Conservation (phyloP, 805 yeast genomes). For the Kodamaea sagamina region DNA sequence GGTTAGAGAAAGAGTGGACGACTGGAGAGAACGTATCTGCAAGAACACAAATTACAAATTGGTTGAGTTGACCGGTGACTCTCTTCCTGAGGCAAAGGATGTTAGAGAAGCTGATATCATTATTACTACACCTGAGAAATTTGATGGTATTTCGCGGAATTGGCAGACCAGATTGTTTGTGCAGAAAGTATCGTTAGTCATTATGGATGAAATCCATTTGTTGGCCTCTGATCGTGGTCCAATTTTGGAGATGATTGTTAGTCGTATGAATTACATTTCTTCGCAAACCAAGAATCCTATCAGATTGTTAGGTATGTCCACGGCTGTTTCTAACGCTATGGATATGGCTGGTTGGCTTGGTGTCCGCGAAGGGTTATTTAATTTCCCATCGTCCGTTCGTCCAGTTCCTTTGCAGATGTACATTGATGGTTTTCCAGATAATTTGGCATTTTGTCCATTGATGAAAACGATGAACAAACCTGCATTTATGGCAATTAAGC, state of each 20-base stretch:
- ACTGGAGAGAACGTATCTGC: constrained; percentile 64
- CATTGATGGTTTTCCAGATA: constrained; percentile 83
- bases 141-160: constrained; percentile 83
- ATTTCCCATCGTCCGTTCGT: constrained; percentile 78
- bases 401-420: constrained; percentile 88
- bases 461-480: constrained; percentile 91
- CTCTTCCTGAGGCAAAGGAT: constrained; percentile 68
- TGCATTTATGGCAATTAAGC: constrained; percentile 87
- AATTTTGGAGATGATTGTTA: constrained; percentile 84
- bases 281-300: constrained; percentile 61
- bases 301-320: constrained; percentile 74
- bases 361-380: constrained; percentile 71
- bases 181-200: constrained; percentile 69
- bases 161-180: constrained; percentile 82
- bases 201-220: constrained; percentile 84
- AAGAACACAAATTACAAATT: constrained; percentile 49
- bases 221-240: constrained; percentile 88
- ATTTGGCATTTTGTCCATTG: constrained; percentile 75
- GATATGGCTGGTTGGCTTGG: constrained; percentile 88
- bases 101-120: constrained; percentile 72
- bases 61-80: constrained; percentile 83
- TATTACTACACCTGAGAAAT: constrained; percentile 83
- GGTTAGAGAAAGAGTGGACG: constrained; percentile 80
- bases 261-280: constrained; percentile 75
- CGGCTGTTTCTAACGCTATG: constrained; percentile 83